Percentiles rank a stretch among this genome's conserved stretches.
phyloP scores from a whole-genome alignment of 495 filamentous ascomycete genomes.

The Penicillium chermesinum region DNA sequence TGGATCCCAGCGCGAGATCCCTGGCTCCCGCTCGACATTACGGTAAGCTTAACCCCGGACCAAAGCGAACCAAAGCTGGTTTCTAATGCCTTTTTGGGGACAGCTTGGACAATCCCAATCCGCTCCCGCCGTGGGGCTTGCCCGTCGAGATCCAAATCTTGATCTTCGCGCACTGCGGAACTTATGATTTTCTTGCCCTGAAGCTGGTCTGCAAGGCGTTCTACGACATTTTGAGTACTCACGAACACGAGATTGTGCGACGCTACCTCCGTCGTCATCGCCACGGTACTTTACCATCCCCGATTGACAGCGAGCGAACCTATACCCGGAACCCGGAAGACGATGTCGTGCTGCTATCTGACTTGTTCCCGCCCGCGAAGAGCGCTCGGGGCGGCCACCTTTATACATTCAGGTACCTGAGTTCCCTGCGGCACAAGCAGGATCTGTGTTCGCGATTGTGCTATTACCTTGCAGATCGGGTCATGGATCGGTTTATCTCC shows the following conservation, averaged over 20 bases:
- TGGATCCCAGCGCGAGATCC: slow-evolving; percentile 13
- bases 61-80: neutral
- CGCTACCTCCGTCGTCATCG: slow-evolving; percentile 42
- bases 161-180: slow-evolving; percentile 41
- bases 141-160: slow-evolving; percentile 43
- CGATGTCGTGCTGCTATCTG: slow-evolving; percentile 43
- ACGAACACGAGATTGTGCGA: slow-evolving; percentile 40
- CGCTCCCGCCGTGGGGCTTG: slow-evolving; percentile 35
- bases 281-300: slow-evolving; percentile 43
- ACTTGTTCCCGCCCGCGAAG: slow-evolving; percentile 40
- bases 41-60: slow-evolving; percentile 10
- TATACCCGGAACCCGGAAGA: slow-evolving; percentile 44
- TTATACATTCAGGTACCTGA: slow-evolving; percentile 42
- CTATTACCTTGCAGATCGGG: slow-evolving; percentile 41
- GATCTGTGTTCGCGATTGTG: slow-evolving; percentile 37
- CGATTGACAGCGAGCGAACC: slow-evolving; percentile 32
- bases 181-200: slow-evolving; percentile 32
- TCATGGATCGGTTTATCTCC: slow-evolving; percentile 37
- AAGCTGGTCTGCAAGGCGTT: slow-evolving; percentile 42
- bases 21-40: slow-evolving; percentile 15
- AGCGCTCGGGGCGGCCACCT: slow-evolving; percentile 42
- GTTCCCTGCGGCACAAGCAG: slow-evolving; percentile 35
- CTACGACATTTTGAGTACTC: slow-evolving; percentile 27
- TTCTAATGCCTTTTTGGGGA: neutral
- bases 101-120: slow-evolving; percentile 15